Base-by-base conservation (phyloP, 2,329 filamentous ascomycete species). In the Helminthosporium solani region DNA sequence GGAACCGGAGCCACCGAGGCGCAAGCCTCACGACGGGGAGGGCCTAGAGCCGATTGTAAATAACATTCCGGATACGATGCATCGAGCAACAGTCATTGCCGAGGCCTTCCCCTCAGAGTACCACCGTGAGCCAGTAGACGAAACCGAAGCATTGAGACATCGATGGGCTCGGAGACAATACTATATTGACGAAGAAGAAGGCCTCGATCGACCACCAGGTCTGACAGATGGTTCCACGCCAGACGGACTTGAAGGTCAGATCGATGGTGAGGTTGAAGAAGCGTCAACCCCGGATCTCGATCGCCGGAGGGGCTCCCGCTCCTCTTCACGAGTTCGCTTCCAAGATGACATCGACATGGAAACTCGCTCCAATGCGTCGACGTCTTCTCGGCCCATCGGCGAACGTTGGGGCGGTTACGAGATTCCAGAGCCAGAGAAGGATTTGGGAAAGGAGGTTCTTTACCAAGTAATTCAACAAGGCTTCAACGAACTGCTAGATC, bases 391-490 rank as follows among this genome's bases (percentile, higher is more conserved):
- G 36, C 83, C 86, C 6, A 59, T 78, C 27, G 75, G 76, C 11
- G 86, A 91, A 66, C 79, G 86, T 46, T 90, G 85, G 85, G 86
- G 85, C 39, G 86, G 86, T 15, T 85, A 88, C 67, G 87, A 90
- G 42, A 84, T 95, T 14, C 87, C 88, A 1, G 83, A 88, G 54
- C 85, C 86, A 1, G 90, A 96, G 67, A 81, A 80, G 48, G 90
- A 96, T 66, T 84, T 89, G 5, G 90, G 89, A 30, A 89, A 87
- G 57, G 90, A 97, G 64, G 87, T 96, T 3, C 75, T 97, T 1
- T 96, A 95, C 62, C 88, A 96, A 66, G 84, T 95, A 25, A 90
- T 89, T 0, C 90, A 96, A 68, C 87, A 96, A 68, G 87, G 90
- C 0, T 89, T 96, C 73, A 96, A 97, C 61, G 90, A 97, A 70